Evolutionary conservation across 1,284 basidiomycete species (phyloP).

Genomic region (Pholiota adiposa): DNA sequence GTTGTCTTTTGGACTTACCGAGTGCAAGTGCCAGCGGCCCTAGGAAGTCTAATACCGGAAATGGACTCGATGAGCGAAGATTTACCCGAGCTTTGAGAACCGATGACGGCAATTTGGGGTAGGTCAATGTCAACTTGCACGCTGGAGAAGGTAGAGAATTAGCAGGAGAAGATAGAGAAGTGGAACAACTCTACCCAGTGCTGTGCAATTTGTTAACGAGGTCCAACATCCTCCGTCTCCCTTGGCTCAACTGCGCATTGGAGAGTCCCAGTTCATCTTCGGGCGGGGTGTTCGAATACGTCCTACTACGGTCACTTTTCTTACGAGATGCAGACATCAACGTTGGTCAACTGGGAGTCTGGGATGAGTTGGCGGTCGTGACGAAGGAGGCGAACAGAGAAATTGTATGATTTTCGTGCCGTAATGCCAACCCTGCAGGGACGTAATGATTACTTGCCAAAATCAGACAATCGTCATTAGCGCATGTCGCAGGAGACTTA

Average conservation of each 20-base stretch:
- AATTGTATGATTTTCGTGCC: too few species aligned
- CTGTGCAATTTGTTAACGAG: slow-evolving; percentile 41
- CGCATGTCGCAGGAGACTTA: too few species aligned
- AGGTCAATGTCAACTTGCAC: slow-evolving; percentile 70
- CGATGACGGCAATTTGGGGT: slow-evolving; percentile 71
- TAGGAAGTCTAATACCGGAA: slow-evolving; percentile 69
- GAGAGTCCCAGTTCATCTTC: slow-evolving; percentile 47
- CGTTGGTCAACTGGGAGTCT: too few species aligned
- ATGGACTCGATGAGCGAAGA: slow-evolving; percentile 78
- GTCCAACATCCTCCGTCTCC: slow-evolving; percentile 50
- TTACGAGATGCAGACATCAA: too few species aligned
- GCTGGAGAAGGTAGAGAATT: slow-evolving; percentile 35
- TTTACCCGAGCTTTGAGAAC: slow-evolving; percentile 72
- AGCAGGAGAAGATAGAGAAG: background rate
- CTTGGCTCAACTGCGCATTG: slow-evolving; percentile 38
- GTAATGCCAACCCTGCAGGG: too few species aligned
- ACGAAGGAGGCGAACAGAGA: too few species aligned
- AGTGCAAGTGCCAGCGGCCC: slow-evolving; percentile 65
- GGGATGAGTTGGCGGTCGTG: too few species aligned
- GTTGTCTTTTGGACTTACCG: slow-evolving; percentile 40
- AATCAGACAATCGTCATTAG: too few species aligned
- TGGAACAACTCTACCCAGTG: slow-evolving; percentile 9
- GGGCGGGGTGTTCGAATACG: background rate
- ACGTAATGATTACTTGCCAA: too few species aligned
- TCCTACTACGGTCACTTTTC: background rate